These are phyloP conservation scores for Calonectria henricotiae DNA, from an alignment of 2,329 filamentous ascomycete species.

Conservation along the genomic window DNA sequence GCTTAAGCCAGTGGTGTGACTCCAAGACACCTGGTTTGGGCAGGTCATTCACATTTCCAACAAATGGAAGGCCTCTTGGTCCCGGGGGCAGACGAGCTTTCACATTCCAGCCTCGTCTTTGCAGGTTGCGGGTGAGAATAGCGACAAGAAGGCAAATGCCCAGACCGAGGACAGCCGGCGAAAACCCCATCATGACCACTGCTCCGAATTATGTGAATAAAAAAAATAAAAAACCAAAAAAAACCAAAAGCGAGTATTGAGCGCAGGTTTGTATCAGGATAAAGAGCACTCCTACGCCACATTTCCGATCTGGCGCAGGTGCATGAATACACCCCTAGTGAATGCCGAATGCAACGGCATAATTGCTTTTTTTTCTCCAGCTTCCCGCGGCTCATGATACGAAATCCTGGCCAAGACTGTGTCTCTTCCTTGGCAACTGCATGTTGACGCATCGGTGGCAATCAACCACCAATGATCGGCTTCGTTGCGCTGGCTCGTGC, in stretches of 20 bases:
- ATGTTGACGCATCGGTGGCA: neutral
- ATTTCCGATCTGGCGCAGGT: neutral
- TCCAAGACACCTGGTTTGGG: conserved; percentile 34
- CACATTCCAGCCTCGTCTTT: neutral
- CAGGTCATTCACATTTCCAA: conserved; percentile 42
- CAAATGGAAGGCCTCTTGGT: conserved; percentile 39
- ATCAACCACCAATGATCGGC: neutral
- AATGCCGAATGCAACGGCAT: neutral
- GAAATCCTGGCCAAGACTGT: neutral
- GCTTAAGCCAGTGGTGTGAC: conserved; percentile 44
- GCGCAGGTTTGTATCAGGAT: neutral
- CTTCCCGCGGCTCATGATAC: neutral
- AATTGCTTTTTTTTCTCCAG: neutral
- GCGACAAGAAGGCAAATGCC: neutral
- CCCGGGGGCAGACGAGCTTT: conserved; percentile 38
- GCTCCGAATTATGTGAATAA: neutral
- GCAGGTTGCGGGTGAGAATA: neutral
- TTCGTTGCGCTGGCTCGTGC: neutral
- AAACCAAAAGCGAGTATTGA: neutral
- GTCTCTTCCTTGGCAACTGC: neutral
- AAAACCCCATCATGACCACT: conserved; percentile 1
- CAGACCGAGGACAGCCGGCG: neutral
- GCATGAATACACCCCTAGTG: neutral
- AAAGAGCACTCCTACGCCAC: neutral
- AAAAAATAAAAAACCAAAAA: neutral